Evolutionary conservation across 2,329 filamentous ascomycete species (phyloP).

Genomic region (Cercospora zeae-maydis): DNA sequence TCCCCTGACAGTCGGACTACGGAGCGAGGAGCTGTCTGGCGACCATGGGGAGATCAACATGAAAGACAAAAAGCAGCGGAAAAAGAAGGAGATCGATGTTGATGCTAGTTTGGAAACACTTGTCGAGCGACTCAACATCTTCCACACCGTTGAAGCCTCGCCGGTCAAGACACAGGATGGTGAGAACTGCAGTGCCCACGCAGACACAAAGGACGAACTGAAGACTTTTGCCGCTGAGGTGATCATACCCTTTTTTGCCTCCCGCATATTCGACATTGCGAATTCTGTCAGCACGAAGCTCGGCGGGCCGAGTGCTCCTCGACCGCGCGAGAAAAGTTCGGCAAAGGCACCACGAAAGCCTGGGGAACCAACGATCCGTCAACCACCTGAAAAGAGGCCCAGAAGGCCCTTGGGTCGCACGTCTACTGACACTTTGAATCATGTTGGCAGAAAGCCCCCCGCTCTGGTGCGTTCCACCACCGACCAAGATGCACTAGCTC

Average conservation of each 20-base stretch:
- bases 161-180: conserved; percentile 38
- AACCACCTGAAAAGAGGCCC: conserved; percentile 41
- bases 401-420: conserved; percentile 59
- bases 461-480: conserved; percentile 67
- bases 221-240: conserved; percentile 77
- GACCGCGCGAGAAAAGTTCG: conserved; percentile 53
- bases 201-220: conserved; percentile 56
- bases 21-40: conserved; percentile 20
- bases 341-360: conserved; percentile 40
- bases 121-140: conserved; percentile 75
- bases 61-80: conserved; percentile 39
- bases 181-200: conserved; percentile 24
- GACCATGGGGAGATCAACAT: conserved; percentile 2
- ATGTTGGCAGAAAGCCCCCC: conserved; percentile 55
- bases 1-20: conserved; percentile 33
- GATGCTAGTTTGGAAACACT: conserved; percentile 66
- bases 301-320: conserved; percentile 64
- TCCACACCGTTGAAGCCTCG: conserved; percentile 73
- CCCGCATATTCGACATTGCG: conserved; percentile 69
- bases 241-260: conserved; percentile 75
- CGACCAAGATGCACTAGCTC: conserved; percentile 51
- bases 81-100: conserved; percentile 64
- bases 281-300: conserved; percentile 70
- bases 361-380: conserved; percentile 37
- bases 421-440: conserved; percentile 54